These are phyloP conservation scores for Diaporthe ilicicola DNA, from an alignment of 2,329 filamentous ascomycete species.

Conservation along the genomic window DNA sequence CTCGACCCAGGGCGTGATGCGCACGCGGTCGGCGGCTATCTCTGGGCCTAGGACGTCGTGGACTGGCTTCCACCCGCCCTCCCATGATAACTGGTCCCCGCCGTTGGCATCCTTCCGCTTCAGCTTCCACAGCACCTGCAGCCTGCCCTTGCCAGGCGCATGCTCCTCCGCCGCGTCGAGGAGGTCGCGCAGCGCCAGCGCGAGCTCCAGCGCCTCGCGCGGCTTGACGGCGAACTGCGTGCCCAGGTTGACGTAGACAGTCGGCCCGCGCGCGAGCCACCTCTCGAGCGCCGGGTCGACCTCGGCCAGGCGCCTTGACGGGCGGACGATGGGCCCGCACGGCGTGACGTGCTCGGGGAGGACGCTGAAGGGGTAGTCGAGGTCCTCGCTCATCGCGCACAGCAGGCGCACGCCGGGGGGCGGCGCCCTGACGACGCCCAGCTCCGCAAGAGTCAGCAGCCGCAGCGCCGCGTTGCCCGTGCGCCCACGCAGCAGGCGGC, in stretches of 20 bases:
- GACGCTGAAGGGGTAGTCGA: constrained; percentile 50
- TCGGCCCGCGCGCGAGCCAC: constrained; percentile 54
- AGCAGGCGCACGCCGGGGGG: constrained; percentile 38
- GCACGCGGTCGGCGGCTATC: constrained; percentile 40
- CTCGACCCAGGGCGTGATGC: constrained; percentile 46
- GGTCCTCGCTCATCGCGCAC: constrained; percentile 40
- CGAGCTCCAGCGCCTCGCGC: constrained; percentile 49
- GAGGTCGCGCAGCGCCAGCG: constrained; percentile 45
- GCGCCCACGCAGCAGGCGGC: constrained; percentile 37
- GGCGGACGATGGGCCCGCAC: constrained; percentile 57
- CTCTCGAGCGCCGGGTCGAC: constrained; percentile 49
- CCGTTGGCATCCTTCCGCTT: constrained; percentile 31
- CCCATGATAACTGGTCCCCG: constrained; percentile 4
- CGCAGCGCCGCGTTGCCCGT: constrained; percentile 34
- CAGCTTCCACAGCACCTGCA: constrained; percentile 52
- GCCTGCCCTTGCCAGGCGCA: constrained; percentile 46
- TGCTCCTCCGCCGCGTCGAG: constrained; percentile 42
- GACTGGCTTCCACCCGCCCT: constrained; percentile 27
- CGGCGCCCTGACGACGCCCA: constrained; percentile 34
- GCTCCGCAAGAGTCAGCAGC: constrained; percentile 36
- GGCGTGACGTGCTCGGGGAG: constrained; percentile 50
- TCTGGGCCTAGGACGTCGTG: constrained; percentile 34
- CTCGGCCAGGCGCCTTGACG: constrained; percentile 42
- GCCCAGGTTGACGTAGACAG: constrained; percentile 59
- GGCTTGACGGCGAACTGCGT: constrained; percentile 45